phyloP scores from a whole-genome alignment of 768 basidiomycete species.

The Boletellus ananiceps region DNA sequence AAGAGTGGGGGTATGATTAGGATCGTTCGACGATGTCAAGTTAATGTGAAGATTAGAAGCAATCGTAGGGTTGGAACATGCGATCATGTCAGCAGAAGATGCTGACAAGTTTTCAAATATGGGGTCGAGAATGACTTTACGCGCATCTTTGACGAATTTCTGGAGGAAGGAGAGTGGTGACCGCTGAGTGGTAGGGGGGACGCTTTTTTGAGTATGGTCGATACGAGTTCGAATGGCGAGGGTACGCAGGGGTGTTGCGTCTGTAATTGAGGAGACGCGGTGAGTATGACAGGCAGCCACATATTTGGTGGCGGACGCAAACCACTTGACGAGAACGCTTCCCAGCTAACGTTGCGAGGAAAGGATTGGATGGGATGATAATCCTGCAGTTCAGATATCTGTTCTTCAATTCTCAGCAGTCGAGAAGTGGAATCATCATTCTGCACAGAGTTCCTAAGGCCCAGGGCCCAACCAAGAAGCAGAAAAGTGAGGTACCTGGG shows the following conservation, averaged over 20 bases:
- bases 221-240: conserved; percentile 40
- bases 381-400: conserved; percentile 43
- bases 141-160: conserved; percentile 50
- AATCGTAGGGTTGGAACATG: conserved; percentile 26
- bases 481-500: conserved; percentile 30
- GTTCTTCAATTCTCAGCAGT: conserved; percentile 32
- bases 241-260: conserved; percentile 48
- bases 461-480: conserved; percentile 1
- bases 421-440: conserved; percentile 14
- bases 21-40: conserved; percentile 20
- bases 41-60: conserved; percentile 24
- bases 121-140: conserved; percentile 46
- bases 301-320: conserved; percentile 13
- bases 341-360: conserved; percentile 59
- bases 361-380: conserved; percentile 36
- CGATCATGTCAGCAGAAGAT: conserved; percentile 14
- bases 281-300: conserved; percentile 7
- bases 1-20: conserved; percentile 14
- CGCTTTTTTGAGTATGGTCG: conserved; percentile 34
- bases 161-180: conserved; percentile 53
- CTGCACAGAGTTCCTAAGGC: conserved; percentile 7
- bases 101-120: conserved; percentile 28
- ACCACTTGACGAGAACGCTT: conserved; percentile 55
- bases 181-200: conserved; percentile 38
- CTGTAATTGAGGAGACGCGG: conserved; percentile 30